Evolutionary conservation across 306 rosid species (phyloP), one percentile per base, ranked within the genome.

Genomic region (Canavalia gladiata): DNA sequence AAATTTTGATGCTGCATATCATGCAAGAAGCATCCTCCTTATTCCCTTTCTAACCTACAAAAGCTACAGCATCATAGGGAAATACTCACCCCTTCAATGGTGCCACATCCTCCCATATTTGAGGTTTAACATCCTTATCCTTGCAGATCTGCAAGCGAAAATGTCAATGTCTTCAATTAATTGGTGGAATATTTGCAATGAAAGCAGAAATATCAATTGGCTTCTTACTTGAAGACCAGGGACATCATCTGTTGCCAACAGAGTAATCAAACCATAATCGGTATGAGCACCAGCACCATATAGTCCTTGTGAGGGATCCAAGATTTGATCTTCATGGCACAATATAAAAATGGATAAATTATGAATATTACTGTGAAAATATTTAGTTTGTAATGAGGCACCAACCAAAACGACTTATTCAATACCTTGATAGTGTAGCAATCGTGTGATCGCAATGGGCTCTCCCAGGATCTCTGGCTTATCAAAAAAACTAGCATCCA

Each of bases 271-370:
- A 76, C 98, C 97, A 63, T 0, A 95, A 81, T 95, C 99, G 0
- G 99, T 88, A 68, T 95, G 99, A 81, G 99, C 99, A 59, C 98
- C 99, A 63, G 94, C 98, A 76, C 99, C 99, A 49, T 80, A 93
- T 81, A 93, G 74, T 65, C 98, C 99, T 76, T 88, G 82, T 0
- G 76, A 73, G 2, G 98, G 99, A 84, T 95, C 91, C 5, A 96
- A 95, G n/a, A 76, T 46, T 78, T 83, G 85, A 62, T 89, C 98
- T 95, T 83, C 56, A 72, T 11, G 52, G 34, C 63, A 85, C 75
- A 18, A 18, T 18, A 18, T 18, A 74, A 29, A 45, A 31, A 75
- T 41, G 68, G 69, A 82, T 3, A 34, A 74, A 43, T 37, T 55
- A 8, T 58, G 30, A 56, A 49, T 52, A 11, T 39, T 39, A 81